phyloP scores from a whole-genome alignment of 2,329 filamentous ascomycete genomes.

The Diaporthe australafricana region DNA sequence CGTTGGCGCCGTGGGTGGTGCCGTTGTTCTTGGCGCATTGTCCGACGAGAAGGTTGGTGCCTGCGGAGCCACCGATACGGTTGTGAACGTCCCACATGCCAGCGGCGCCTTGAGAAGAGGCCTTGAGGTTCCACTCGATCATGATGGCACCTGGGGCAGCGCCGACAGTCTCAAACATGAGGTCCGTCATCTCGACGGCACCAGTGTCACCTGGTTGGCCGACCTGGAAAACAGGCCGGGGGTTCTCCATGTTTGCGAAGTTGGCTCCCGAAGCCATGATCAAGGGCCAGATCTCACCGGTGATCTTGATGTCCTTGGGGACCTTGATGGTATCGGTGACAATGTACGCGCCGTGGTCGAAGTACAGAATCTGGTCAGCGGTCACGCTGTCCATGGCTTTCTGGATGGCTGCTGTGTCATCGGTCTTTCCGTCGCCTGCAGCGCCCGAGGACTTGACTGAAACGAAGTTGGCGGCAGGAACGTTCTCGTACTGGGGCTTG shows the following conservation, averaged over 20 bases:
- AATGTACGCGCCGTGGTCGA: conserved; percentile 80
- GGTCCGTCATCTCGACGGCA: conserved; percentile 86
- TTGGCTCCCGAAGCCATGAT: conserved; percentile 83
- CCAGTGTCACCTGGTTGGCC: conserved; percentile 82
- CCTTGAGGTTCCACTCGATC: conserved; percentile 90
- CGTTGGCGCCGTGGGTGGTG: conserved; percentile 68
- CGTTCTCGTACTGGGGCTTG: conserved; percentile 87
- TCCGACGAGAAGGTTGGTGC: conserved; percentile 84
- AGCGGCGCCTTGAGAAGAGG: conserved; percentile 73
- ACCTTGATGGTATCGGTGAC: conserved; percentile 77
- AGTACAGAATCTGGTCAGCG: conserved; percentile 75
- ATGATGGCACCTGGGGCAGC: conserved; percentile 88
- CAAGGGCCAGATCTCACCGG: conserved; percentile 90
- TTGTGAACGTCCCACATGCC: conserved; percentile 98
- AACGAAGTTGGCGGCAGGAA: conserved; percentile 77
- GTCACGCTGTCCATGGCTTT: conserved; percentile 76
- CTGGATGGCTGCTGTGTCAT: conserved; percentile 90
- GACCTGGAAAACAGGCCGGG: conserved; percentile 86
- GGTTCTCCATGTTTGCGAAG: conserved; percentile 81
- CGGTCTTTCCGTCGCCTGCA: conserved; percentile 86
- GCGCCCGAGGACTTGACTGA: conserved; percentile 87
- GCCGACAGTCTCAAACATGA: conserved; percentile 87
- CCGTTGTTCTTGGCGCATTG: conserved; percentile 82
- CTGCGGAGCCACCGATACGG: conserved; percentile 87
- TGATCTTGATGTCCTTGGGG: conserved; percentile 85